Evolutionary conservation across 2,329 filamentous ascomycete species (phyloP).

Genomic region (Cordyceps fumosorosea): DNA sequence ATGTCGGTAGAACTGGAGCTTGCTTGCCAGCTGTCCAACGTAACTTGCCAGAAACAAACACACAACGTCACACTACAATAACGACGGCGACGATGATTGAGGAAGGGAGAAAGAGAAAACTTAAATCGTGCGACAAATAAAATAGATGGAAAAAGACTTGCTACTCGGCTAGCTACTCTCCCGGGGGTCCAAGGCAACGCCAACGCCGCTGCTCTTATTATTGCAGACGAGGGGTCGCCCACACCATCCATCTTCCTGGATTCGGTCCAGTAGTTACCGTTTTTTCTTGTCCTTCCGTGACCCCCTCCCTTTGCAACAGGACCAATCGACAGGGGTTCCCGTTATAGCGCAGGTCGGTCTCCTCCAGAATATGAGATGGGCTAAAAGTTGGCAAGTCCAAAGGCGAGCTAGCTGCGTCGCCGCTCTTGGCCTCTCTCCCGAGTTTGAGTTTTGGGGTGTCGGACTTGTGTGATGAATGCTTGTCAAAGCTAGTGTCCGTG

Average conservation of each 20-base stretch:
- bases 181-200: neutral
- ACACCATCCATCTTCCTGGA: slow-evolving; percentile 1
- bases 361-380: slow-evolving; percentile 3
- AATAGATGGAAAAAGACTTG: neutral
- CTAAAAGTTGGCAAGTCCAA: slow-evolving; percentile 3
- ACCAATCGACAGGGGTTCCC: neutral
- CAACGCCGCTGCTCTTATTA: slow-evolving; percentile 5
- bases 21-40: neutral
- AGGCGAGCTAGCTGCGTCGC: slow-evolving; percentile 6
- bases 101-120: neutral
- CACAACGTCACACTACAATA: neutral
- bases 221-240: slow-evolving; percentile 5
- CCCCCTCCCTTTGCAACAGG: neutral
- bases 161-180: neutral
- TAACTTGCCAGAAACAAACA: neutral
- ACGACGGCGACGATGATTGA: neutral
- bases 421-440: neutral
- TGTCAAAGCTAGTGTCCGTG: neutral
- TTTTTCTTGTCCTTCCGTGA: neutral
- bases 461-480: neutral
- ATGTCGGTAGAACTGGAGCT: too few relatives aligned
- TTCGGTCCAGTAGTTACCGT: neutral
- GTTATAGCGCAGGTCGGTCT: neutral
- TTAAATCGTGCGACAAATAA: neutral
- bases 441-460: neutral